Base-by-base conservation (phyloP, 2,329 filamentous ascomycete genomes). In the Fusarium sp. region DNA sequence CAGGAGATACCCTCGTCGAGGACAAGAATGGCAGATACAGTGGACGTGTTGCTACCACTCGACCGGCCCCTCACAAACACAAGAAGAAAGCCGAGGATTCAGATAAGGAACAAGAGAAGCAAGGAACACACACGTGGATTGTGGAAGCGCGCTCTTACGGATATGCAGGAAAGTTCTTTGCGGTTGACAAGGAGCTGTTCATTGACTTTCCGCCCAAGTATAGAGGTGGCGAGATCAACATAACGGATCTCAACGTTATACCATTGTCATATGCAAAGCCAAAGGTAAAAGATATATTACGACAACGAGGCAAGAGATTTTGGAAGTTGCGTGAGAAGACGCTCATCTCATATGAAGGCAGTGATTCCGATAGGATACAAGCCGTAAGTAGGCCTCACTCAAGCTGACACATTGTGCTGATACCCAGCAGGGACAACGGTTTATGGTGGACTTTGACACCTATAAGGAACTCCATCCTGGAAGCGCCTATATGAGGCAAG, bases 361-460 rank as follows among this genome's bases (percentile, higher is more conserved):
- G 22, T 10, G 14, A 20, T 7, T 41, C 48, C 0, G 38, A 53
- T 18, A 53, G 31, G 7, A 26, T 54, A 6, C 20, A 55, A 13
- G 35, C 26, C 30, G 33, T 61, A 30, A n/a, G 65, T 30, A 7
- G 11, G 13, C 10, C 13, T 26, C 35, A 15, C 13, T 18, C 5
- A 1, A 16, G 13, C 6, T 26, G 6, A 3, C 15, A 3, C 0
- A 18, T 6, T 14, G 28, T 56, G 20, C 53, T 62, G 22, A 62
- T 20, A 10, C 7, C n/a, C 18, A 24, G 12, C 1, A 68, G 57
- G 56, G 66, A 6, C 66, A 70, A 59, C 26, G 67, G 7, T 63
- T 70, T 24, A 70, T 70, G 67, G 16, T 70, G 2, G 67, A 70
- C 15, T 59, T 64, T 9, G 8, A 50, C 0, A 69, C 65, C 2